Base-by-base conservation (phyloP, 179 eudicot genomes). In the Silene noctiflora region DNA sequence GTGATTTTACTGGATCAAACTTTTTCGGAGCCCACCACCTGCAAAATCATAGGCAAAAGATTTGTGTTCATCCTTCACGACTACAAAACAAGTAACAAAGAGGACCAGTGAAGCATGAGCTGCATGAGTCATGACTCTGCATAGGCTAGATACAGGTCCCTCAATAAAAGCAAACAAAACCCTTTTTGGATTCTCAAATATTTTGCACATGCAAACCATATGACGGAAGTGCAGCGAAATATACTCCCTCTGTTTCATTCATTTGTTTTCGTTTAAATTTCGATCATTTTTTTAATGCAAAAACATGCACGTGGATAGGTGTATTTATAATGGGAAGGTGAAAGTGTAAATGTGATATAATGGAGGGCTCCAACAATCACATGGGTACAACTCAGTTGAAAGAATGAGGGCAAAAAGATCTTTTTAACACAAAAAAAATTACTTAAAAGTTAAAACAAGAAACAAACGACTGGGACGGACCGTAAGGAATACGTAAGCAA, bases 11-110 rank as follows among this genome's bases (percentile, higher is more conserved):
- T 35, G 99, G 97, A 79, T 95, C 93, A 86, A 95, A 92, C 81
- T 95, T 95, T 72, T 93, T 89, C 78, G 99, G 97, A 79, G 97
- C 97, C 97, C 96, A 89, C 99, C 99, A 94, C 98, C 98, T 94
- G 77, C 56, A 68, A 80, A 31, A 80, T 67, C 67, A 33, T 65
- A 73, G 39, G 13, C 27, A 65, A 60, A 74, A 33, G 33, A 29
- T 44, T 61, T 35, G 19, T 25, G 58, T 51, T 51, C 58, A 51
- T 62, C 22, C 31, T 20, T 10, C 12, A 27, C 3, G 12, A 29
- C 21, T 35, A 20, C 6, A 16, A 17, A 25, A 16, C 20, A 21
- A 19, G 12, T 31, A 21, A 42, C 13, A 14, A 29, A 17, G 17
- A 16, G 4, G 29, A 13, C 4, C 21, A 11, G 7, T 66, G 17